Evolutionary conservation across 805 yeast genomes (phyloP), one percentile per base, ranked within the genome.

Genomic region (Priceomyces haplophilus): DNA sequence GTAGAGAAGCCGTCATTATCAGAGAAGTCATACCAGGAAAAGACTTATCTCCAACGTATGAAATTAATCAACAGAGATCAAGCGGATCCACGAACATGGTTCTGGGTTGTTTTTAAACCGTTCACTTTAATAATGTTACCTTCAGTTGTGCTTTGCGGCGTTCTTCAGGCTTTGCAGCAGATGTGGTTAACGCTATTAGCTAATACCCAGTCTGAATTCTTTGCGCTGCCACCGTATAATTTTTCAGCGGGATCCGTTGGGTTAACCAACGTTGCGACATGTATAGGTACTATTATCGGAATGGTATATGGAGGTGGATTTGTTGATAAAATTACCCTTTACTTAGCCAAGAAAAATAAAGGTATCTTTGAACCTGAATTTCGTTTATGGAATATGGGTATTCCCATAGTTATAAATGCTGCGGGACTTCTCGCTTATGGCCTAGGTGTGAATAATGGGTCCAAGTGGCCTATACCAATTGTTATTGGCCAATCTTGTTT

Each of bases 391-490:
- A 65, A 73, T 31, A 61, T 74, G 67, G 27, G 63, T 7, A 49
- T 65, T 11, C 74, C 76, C 1, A 61, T 67, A 40, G 48, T 64
- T 7, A 41, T 67, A 31, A 71, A 71, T 52, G 73, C 73, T 4
- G 70, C 64, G 19, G 78, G 78, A 4, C 46, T 73, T 12, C 50
- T 75, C 35, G 68, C 72, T 41, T 75, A 72, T 43, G 79, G 79
- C 0, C 50, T 74, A 47, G 74, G 72, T 1, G 49, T 69, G 11
- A 51, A 55, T 45, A 50, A 62, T 40, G 59, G 58, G 3, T 52
- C 55, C 2, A 64, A 67, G 19, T 75, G 80, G 79, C 62, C 65
- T 7, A 47, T 67, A 10, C 66, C 75, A 0, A 76, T 63, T 21
- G 67, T 72, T 4, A 46, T 73, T 17, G 79, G 78, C 12, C 68